Base-by-base conservation (phyloP, 176 grass and related monocot genomes). In the Melocanna baccifera region DNA sequence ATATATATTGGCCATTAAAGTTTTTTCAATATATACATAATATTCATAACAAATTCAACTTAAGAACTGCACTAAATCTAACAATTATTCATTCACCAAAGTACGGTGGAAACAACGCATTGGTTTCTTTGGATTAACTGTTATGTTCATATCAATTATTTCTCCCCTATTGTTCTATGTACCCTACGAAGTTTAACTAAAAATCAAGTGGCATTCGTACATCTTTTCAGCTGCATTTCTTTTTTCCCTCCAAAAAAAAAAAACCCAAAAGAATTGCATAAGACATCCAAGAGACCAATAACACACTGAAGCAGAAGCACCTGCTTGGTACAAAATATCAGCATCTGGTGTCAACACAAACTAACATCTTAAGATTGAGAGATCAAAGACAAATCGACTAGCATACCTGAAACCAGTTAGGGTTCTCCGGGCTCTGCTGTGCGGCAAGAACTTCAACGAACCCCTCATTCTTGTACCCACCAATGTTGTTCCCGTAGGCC, bases 361-460 rank as follows among this genome's bases (percentile, higher is more conserved):
- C 14, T 57, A 77, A 65, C 9, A 69, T 19, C 18, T 50, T 15
- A 7, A 72, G 34, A 81, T 34, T 36, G 71, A 73, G 50, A 76
- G 63, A 81, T 41, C 12, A 5, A 83, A 73, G 19, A 71, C 22
- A 77, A 64, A 78, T 59, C 8, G 22, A 68, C 51, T 40, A 56
- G 45, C 37, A 66, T 92, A 99, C 96, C 93, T 99, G 96, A 87
- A 99, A 99, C 93, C 96, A 99, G 78, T 99, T 85, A 19, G 96
- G 96, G 81, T 99, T 99, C 87, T 99, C 96, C 12, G 91, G 96
- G 37, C 96, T 99, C 86, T 99, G 96, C 30, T 99, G 91, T 0
- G 96, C 96, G 4, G 96, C 97, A 73, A 99, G 89, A 23, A 99
- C 97, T 80, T 96, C 97, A n/a, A 99, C 97, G 19, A 96, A 99